phyloP scores from a whole-genome alignment of 2,329 filamentous ascomycete genomes.

The Verticillium albo-atrum region DNA sequence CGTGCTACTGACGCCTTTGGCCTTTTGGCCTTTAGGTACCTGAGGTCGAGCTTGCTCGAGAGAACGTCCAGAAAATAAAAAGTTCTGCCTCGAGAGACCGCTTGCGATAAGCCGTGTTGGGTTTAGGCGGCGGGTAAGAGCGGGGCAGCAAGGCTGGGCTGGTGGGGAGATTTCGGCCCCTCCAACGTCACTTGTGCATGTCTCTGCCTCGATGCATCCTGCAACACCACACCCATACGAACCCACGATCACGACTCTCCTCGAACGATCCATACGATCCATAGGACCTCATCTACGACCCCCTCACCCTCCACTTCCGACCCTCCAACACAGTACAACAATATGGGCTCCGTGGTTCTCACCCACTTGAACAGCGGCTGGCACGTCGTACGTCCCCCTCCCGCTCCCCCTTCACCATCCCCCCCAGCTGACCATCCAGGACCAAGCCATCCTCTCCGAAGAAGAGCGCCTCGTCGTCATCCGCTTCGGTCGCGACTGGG shows the following conservation, averaged over 20 bases:
- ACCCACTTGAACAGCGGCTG: conserved; percentile 89
- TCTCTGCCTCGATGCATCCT: background rate
- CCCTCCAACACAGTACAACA: background rate
- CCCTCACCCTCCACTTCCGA: background rate
- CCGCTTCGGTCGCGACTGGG: conserved; percentile 83
- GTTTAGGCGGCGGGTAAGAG: conserved; percentile 6
- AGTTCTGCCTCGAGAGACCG: conserved; percentile 12
- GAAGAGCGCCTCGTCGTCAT: conserved; percentile 92
- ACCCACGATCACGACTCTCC: background rate
- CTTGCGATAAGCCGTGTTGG: background rate
- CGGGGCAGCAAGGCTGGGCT: background rate
- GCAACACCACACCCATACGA: background rate
- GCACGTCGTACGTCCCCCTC: conserved; percentile 97
- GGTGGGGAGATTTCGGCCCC: background rate
- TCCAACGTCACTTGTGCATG: background rate
- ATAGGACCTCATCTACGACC: too few relatives aligned
- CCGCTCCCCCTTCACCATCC: conserved; percentile 28
- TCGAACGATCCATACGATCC: background rate
- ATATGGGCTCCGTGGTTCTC: conserved; percentile 79
- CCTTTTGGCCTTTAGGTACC: too few relatives aligned
- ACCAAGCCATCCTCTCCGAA: conserved; percentile 46
- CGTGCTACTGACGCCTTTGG: background rate
- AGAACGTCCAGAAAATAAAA: conserved; percentile 10
- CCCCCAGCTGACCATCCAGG: conserved; percentile 17
- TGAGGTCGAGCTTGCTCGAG: background rate